Evolutionary conservation across 441 rosid species (phyloP), one percentile per base, ranked within the genome.

Genomic region (Populus trichocarpa): DNA sequence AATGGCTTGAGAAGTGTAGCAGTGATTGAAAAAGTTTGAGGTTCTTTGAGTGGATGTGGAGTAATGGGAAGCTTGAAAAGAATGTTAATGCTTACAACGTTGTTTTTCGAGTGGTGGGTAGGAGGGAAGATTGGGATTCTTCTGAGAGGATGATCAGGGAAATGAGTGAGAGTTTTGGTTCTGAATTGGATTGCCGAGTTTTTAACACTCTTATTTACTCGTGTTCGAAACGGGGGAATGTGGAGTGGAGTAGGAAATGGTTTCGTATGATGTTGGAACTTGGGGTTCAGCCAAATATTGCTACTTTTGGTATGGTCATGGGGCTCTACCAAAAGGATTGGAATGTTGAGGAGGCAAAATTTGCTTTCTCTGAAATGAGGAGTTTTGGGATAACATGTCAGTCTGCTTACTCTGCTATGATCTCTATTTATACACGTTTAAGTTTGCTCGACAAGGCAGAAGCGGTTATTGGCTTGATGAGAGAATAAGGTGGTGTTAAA

Each of bases 291-390:
- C 97, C 98, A 36, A 90, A 90, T 67, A 84, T 89, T 75, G 98
- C 97, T 9, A 90, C 97, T 1, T 88, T 90, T 81, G 97, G 98
- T 50, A 93, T 91, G 98, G 90, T 95, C 36, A 90, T 90, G 97
- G 85, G 88, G 78, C 92, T 95, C 73, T 93, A 86, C 81, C 90
- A 83, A 79, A 95, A 93, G 86, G 86, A 91, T 61, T 86, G 92
- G 91, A 90, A 86, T 76, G 90, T 86, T 12, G 90, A 85, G 69
- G 96, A 90, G 76, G 97, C 97, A 2, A 97, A 93, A 79, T 86
- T 87, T 76, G 86, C 85, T 3, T 93, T 93, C 86, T 46, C 88
- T 46, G 84, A 79, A 11, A 93, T 95, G 98, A 90, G 97, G 77
- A 88, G 81, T 13, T 80, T 73, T 8, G 86, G 88, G 70, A 84